These are phyloP conservation scores for Phytophthora colocasiae DNA, from an alignment of 352 stramenopile genomes.

Conservation along the genomic window DNA sequence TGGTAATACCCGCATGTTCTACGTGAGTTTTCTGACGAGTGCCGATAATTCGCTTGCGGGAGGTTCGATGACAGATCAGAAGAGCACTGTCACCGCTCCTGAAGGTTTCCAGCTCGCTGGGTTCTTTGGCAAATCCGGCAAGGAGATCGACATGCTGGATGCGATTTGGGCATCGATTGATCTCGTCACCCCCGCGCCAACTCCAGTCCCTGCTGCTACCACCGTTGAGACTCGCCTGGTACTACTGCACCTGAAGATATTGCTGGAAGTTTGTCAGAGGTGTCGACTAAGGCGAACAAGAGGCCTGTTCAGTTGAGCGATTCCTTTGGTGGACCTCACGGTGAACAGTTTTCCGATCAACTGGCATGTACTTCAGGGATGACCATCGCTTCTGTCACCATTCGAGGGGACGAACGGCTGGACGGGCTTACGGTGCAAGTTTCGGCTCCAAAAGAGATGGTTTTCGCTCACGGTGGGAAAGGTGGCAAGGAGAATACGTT, in stretches of 20 bases:
- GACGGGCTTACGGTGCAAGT: constrained; percentile 17
- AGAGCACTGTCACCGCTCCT: constrained; percentile 23
- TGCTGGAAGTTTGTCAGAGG: constrained; percentile 29
- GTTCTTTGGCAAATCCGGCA: constrained; percentile 18
- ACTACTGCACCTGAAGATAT: constrained; percentile 22
- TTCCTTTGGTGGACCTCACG: constrained; percentile 47
- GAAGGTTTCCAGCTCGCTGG: constrained; percentile 33
- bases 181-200: constrained; percentile 22
- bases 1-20: constrained; percentile 29
- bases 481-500: constrained; percentile 19
- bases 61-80: constrained; percentile 21
- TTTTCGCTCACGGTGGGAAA: constrained; percentile 26
- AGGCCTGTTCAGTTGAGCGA: constrained; percentile 38
- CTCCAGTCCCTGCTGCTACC: constrained; percentile 14
- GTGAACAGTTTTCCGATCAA: constrained; percentile 48
- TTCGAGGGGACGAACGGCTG: constrained; percentile 33
- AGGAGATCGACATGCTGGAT: constrained; percentile 31
- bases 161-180: constrained; percentile 32
- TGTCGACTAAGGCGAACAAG: constrained; percentile 19
- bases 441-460: constrained; percentile 19
- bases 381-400: constrained; percentile 33
- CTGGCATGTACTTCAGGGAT: constrained; percentile 26
- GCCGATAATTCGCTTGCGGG: constrained; percentile 25
- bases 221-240: constrained; percentile 22
- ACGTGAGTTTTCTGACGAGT: constrained; percentile 34